phyloP scores from a whole-genome alignment of 2,329 filamentous ascomycete genomes.

The Trichoderma aggressivum region DNA sequence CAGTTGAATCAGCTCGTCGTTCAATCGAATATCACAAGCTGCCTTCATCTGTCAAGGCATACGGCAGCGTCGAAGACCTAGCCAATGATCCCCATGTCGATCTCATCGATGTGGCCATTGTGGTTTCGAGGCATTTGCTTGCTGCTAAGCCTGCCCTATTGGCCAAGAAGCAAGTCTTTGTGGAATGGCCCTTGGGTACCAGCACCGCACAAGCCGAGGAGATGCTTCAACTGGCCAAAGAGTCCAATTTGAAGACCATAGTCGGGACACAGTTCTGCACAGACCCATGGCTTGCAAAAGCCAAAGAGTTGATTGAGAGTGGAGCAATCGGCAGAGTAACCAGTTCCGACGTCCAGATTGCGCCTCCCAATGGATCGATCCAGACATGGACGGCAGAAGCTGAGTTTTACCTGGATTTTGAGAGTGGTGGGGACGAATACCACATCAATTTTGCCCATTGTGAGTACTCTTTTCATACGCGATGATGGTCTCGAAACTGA shows the following conservation, averaged over 20 bases:
- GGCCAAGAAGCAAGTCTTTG: slow-evolving; percentile 47
- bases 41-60: slow-evolving; percentile 37
- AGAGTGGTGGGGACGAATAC: slow-evolving; percentile 25
- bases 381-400: slow-evolving; percentile 23
- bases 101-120: slow-evolving; percentile 48
- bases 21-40: slow-evolving; percentile 43
- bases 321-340: slow-evolving; percentile 18
- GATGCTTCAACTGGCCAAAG: slow-evolving; percentile 34
- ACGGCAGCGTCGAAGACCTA: slow-evolving; percentile 44
- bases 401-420: slow-evolving; percentile 27
- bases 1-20: slow-evolving; percentile 37
- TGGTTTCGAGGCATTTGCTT: slow-evolving; percentile 46
- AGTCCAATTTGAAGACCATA: slow-evolving; percentile 36
- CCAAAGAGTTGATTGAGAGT: slow-evolving; percentile 17
- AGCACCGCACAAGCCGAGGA: slow-evolving; percentile 37
- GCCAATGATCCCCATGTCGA: slow-evolving; percentile 47
- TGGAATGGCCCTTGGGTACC: slow-evolving; percentile 53
- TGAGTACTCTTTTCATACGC: background rate
- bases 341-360: background rate
- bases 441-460: slow-evolving; percentile 23
- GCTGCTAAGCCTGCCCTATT: slow-evolving; percentile 32
- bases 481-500: background rate
- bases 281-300: slow-evolving; percentile 33
- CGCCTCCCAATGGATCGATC: background rate
- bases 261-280: slow-evolving; percentile 48